Evolutionary conservation across 1,284 basidiomycete genomes (phyloP), one percentile per base, ranked within the genome.

Genomic region (Malassezia dermatis): DNA sequence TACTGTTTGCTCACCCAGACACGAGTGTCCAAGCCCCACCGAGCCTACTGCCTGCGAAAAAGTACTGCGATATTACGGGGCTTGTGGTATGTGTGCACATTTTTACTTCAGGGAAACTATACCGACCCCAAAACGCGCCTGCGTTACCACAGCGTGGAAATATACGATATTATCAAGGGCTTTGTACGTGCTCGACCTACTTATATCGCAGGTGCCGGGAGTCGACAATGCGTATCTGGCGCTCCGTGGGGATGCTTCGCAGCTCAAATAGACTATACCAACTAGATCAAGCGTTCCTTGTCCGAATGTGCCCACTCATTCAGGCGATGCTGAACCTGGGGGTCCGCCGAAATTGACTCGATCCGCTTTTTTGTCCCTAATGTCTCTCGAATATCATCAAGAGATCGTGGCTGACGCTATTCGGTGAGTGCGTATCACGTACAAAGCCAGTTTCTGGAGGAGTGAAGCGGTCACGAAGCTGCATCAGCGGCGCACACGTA

Each of bases 51-150:
- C 88, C 88, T 2, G 83, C 83, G 49, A 81, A 82, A 60, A 83
- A 84, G 61, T 88, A 86, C 60, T 90, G 88, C 66, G 88, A 90
- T 74, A 86, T 90, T 5, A 90, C 88, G 0, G 87, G 88, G 0
- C 78, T 90, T 6, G 84, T 88, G 75, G 86, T 85, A 53, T 13
- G 34, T 41, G 12, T 27, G n/a, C 23, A 23, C 4, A 10, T 17
- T 19, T 8, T 39, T n/a, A 35, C 17, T 11, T 8, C 56, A 86
- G 85, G 86, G 85, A 1, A 85, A 84, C 3, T 89, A 89, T 65
- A 89, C 86, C 0, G 86, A 89, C 65, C 88, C 88, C 6, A 81
- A 83, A 2, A 87, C 86, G 0, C 82, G 84, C 0, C 77, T 90
- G 17, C 80, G 88, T 4, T 89, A 86, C 70, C 86, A 89, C 62